Evolutionary conservation across 352 stramenopile genomes (phyloP).

Genomic region (Pythium insidiosum): DNA sequence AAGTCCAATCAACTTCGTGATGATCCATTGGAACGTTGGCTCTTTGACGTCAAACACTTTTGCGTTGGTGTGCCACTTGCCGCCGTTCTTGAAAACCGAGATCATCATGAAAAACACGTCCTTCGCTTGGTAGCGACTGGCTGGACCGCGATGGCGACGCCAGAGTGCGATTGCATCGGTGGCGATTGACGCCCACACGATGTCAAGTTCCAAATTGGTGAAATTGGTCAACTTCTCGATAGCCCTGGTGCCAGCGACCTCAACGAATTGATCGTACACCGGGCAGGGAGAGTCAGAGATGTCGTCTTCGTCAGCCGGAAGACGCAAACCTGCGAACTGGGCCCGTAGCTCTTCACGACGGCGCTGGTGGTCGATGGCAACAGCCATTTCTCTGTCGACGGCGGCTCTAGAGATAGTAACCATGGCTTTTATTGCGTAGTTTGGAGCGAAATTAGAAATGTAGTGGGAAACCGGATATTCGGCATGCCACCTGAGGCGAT

Average conservation of each 20-base stretch:
- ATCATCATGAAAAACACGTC: constrained; percentile 7
- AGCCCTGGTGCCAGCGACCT: background rate
- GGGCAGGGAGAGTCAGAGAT: too few species aligned
- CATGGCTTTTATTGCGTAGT: too few species aligned
- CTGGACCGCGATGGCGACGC: background rate
- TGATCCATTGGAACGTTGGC: constrained; percentile 1
- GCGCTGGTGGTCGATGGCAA: too few species aligned
- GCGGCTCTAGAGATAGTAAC: too few species aligned
- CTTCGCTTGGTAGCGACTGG: background rate
- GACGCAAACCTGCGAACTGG: too few species aligned
- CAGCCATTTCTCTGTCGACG: too few species aligned
- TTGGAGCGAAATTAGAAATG: too few species aligned
- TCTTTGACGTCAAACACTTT: background rate
- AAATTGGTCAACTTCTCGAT: constrained; percentile 3
- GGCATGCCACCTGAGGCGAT: too few species aligned
- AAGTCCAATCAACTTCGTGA: background rate
- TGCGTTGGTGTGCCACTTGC: background rate
- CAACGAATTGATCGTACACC: constrained; percentile 1
- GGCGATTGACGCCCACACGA: constrained; percentile 1
- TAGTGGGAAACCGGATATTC: too few species aligned
- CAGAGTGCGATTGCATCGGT: background rate
- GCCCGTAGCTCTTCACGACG: too few species aligned
- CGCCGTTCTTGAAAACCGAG: constrained; percentile 1
- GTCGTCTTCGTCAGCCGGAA: too few species aligned
- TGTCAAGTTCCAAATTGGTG: constrained; percentile 1